These are phyloP conservation scores for Prunus mira DNA, from an alignment of 306 rosid genomes.

Conservation along the genomic window DNA sequence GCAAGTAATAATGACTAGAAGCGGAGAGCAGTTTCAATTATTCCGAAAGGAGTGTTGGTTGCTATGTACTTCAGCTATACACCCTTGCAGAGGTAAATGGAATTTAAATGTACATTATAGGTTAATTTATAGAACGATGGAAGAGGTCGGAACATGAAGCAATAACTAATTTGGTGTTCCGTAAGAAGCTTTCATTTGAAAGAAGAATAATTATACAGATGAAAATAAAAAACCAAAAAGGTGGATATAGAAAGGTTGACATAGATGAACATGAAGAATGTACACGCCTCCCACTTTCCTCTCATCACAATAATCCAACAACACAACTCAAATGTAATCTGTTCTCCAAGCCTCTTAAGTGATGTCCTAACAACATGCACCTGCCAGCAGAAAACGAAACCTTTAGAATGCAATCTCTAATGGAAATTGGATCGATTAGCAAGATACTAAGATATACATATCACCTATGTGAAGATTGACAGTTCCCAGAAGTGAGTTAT, in stretches of 20 bases:
- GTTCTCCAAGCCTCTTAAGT: constrained; percentile 95
- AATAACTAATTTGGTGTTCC: not conserved
- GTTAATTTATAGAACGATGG: not conserved
- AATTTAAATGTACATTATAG: not conserved
- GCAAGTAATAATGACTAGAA: not conserved
- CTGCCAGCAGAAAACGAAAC: constrained; percentile 35
- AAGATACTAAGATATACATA: not conserved
- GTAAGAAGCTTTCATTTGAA: not conserved
- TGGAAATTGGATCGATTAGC: not conserved
- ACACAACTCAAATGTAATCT: constrained; percentile 88
- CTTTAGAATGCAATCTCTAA: not conserved
- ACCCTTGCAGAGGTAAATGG: not conserved
- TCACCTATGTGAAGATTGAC: not conserved
- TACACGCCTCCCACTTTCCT: constrained; percentile 45
- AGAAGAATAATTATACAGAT: not conserved
- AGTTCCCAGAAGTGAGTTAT: not conserved
- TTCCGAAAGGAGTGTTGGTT: not conserved
- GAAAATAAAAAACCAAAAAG: not conserved
- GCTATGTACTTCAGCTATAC: not conserved
- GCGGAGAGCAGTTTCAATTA: not conserved
- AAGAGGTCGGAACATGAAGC: not conserved
- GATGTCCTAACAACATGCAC: constrained; percentile 99
- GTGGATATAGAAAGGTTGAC: not conserved
- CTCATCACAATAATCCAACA: constrained; percentile 74
- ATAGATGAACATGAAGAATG: constrained; percentile 42